phyloP scores from a whole-genome alignment of 495 filamentous ascomycete species.

The Penicillium lividum region DNA sequence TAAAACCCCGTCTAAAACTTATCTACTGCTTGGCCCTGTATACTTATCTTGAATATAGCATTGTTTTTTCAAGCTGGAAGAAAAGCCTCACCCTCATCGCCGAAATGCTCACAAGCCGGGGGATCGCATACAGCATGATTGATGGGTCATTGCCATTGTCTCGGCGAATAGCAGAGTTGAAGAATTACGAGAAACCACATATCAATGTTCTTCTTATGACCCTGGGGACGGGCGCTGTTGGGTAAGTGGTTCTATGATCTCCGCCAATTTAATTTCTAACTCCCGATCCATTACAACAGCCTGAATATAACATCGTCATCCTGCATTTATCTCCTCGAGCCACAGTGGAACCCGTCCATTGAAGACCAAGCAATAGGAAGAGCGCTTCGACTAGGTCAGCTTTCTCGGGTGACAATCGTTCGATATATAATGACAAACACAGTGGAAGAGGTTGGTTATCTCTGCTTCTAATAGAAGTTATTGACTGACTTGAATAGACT shows the following conservation, averaged over 20 bases:
- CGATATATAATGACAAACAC: constrained; percentile 1
- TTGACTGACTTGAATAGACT: neutral
- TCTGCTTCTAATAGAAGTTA: neutral
- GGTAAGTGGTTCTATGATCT: neutral
- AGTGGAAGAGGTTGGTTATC: neutral
- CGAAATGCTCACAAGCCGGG: neutral
- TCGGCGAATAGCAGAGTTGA: neutral
- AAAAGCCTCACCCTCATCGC: constrained; percentile 1
- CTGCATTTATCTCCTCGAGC: constrained; percentile 11
- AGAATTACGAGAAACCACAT: constrained; percentile 1
- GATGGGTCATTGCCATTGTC: neutral
- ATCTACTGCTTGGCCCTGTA: neutral
- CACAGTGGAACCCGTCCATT: constrained; percentile 14
- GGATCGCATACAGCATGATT: neutral
- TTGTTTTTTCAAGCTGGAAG: constrained; percentile 10
- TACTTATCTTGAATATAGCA: neutral
- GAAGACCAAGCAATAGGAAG: constrained; percentile 11
- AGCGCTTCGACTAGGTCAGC: constrained; percentile 10
- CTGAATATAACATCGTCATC: constrained; percentile 4
- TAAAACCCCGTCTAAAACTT: neutral
- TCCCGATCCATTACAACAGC: neutral
- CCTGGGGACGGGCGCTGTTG: constrained; percentile 6
- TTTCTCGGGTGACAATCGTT: constrained; percentile 2
- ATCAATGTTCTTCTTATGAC: constrained; percentile 8
- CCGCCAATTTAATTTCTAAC: neutral